Evolutionary conservation across 257 asterid species (phyloP).

Genomic region (Plantago elongata): DNA sequence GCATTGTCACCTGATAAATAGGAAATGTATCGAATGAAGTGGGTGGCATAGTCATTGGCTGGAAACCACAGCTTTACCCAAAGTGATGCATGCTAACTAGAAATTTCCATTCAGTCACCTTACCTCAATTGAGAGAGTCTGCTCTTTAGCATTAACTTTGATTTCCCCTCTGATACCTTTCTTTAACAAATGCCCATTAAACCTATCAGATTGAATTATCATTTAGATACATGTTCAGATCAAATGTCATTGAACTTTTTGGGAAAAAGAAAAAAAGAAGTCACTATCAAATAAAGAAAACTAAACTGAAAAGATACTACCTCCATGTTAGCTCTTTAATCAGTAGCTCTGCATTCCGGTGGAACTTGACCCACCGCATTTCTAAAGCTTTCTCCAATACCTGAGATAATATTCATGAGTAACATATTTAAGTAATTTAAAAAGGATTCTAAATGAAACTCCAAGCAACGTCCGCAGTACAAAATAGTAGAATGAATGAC

Average conservation of each 20-base stretch:
- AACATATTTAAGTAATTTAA: constrained; percentile 1
- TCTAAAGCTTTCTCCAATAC: constrained; percentile 61
- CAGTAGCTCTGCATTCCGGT: constrained; percentile 59
- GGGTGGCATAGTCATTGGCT: constrained; percentile 13
- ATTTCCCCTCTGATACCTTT: constrained; percentile 82
- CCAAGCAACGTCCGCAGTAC: neutral
- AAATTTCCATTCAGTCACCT: constrained; percentile 23
- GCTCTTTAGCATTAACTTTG: constrained; percentile 63
- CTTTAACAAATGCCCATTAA: constrained; percentile 80
- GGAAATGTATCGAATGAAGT: constrained; percentile 18
- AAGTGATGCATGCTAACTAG: constrained; percentile 13
- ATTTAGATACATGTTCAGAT: constrained; percentile 18
- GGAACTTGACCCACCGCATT: constrained; percentile 57
- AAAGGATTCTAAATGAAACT: neutral
- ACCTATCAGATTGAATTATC: constrained; percentile 35
- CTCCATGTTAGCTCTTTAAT: constrained; percentile 87
- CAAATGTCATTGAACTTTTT: constrained; percentile 11
- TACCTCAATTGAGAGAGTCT: constrained; percentile 88
- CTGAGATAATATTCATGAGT: constrained; percentile 32
- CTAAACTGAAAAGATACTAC: constrained; percentile 43
- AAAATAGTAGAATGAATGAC: too few species aligned
- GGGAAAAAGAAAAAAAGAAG: neutral
- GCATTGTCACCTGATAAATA: constrained; percentile 72
- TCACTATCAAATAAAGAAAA: constrained; percentile 10
- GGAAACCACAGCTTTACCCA: constrained; percentile 8